These are phyloP conservation scores for Quercus mongolica DNA, from an alignment of 306 rosid species.

Conservation along the genomic window DNA sequence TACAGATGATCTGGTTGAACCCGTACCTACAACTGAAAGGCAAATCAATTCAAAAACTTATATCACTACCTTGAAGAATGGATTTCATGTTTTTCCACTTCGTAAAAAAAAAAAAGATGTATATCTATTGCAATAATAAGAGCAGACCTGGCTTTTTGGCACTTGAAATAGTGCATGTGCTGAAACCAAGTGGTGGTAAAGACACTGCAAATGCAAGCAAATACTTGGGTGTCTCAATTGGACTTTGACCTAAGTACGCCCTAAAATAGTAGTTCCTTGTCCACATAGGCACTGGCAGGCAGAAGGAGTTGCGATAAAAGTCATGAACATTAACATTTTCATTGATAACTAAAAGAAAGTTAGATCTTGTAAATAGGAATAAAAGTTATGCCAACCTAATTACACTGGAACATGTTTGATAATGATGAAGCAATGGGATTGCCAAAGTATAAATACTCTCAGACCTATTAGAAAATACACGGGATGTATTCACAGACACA, in stretches of 20 bases:
- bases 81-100: background rate
- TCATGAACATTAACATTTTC: slow-evolving; percentile 41
- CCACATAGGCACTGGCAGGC: slow-evolving; percentile 18
- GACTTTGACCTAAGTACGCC: slow-evolving; percentile 43
- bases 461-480: background rate
- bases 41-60: slow-evolving; percentile 15
- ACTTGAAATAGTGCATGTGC: slow-evolving; percentile 38
- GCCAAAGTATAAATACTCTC: background rate
- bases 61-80: slow-evolving; percentile 15
- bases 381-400: background rate
- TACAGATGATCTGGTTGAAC: slow-evolving; percentile 52
- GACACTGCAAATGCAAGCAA: slow-evolving; percentile 52
- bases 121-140: background rate
- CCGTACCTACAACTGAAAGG: slow-evolving; percentile 41
- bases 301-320: slow-evolving; percentile 49
- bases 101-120: background rate
- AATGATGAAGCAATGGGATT: background rate
- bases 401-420: no score
- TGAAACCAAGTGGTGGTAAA: slow-evolving; percentile 50
- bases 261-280: slow-evolving; percentile 37
- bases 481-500: no score
- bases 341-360: slow-evolving; percentile 29
- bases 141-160: slow-evolving; percentile 34
- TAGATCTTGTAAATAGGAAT: background rate
- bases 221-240: slow-evolving; percentile 40